Conservation (phyloP, 2,329 filamentous ascomycete species). For the Harringtonia lauricola region DNA sequence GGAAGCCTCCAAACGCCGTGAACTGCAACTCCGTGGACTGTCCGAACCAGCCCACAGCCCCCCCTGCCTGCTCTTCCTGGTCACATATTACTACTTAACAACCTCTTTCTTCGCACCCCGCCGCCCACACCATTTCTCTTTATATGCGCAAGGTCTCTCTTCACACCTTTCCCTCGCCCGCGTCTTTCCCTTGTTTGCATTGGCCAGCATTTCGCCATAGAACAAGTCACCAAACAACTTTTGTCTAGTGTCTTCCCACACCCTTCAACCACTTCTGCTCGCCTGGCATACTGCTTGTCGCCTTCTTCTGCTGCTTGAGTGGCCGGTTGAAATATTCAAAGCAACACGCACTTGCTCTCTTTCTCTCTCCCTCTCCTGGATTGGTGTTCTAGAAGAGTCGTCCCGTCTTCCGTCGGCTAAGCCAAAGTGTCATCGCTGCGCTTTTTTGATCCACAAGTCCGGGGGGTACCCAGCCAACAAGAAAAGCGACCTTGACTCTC, state of each 20-base stretch:
- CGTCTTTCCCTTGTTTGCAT: neutral
- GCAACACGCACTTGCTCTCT: neutral
- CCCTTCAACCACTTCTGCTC: too few relatives aligned
- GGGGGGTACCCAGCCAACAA: neutral
- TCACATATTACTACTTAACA: neutral
- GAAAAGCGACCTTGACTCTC: neutral
- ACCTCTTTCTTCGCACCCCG: conserved; percentile 1
- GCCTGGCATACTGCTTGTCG: too few relatives aligned
- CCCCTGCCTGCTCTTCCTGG: neutral
- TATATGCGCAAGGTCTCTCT: neutral
- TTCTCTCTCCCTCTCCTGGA: conserved; percentile 10
- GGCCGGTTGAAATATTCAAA: too few relatives aligned
- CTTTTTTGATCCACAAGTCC: neutral
- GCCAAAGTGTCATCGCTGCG: conserved; percentile 4
- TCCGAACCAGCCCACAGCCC: neutral
- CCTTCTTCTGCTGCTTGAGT: too few relatives aligned
- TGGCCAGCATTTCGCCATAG: neutral
- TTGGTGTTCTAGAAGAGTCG: conserved; percentile 7
- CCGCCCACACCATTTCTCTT: neutral
- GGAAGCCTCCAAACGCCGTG: too few relatives aligned
- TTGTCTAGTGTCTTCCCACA: conserved; percentile 3
- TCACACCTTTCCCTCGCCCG: neutral
- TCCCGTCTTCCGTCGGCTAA: conserved; percentile 13
- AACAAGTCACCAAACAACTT: neutral
- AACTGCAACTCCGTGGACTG: too few relatives aligned